Percentiles rank a stretch among this genome's conserved stretches.
Conservation (phyloP, 2,329 filamentous ascomycete species). For the Allantophomopsis lycopodina region DNA sequence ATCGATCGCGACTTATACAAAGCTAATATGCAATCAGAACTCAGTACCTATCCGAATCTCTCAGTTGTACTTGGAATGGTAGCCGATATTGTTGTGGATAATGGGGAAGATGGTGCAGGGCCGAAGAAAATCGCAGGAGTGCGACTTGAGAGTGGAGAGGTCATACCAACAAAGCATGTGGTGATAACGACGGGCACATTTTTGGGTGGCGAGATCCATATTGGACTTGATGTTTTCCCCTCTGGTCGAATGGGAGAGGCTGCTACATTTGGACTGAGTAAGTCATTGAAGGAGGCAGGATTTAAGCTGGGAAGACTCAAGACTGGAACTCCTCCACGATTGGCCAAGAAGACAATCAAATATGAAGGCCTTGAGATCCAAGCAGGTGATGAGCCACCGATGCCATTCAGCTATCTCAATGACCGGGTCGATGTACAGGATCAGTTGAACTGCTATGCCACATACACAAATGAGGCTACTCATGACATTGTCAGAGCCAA, state of each 20-base stretch:
- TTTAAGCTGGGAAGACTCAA: slow-evolving; percentile 85
- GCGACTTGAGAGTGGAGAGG: slow-evolving; percentile 72
- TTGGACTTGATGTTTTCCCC: slow-evolving; percentile 72
- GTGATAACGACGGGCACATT: slow-evolving; percentile 97
- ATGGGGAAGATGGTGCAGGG: slow-evolving; percentile 33
- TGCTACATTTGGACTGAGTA: slow-evolving; percentile 84
- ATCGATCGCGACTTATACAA: slow-evolving; percentile 87
- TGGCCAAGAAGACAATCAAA: slow-evolving; percentile 73
- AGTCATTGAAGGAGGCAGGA: slow-evolving; percentile 75
- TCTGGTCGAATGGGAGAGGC: slow-evolving; percentile 89
- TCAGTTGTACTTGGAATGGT: slow-evolving; percentile 77
- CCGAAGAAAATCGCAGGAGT: slow-evolving; percentile 73
- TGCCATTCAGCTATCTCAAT: slow-evolving; percentile 87
- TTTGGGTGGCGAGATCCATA: slow-evolving; percentile 89
- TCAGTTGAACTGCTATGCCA: slow-evolving; percentile 77
- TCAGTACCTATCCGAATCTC: slow-evolving; percentile 64
- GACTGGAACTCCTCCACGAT: slow-evolving; percentile 84
- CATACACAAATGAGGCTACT: slow-evolving; percentile 70
- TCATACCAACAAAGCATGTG: slow-evolving; percentile 67
- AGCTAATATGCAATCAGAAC: slow-evolving; percentile 79
- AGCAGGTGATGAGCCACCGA: slow-evolving; percentile 70
- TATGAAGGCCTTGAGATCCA: slow-evolving; percentile 61
- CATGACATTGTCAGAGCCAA: slow-evolving; percentile 80
- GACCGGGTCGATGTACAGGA: slow-evolving; percentile 61
- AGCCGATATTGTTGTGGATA: slow-evolving; percentile 73